Evolutionary conservation across 371 early-diverging fungal species (phyloP), one percentile per base, ranked within the genome.

Genomic region (Fennellomyces sp.): DNA sequence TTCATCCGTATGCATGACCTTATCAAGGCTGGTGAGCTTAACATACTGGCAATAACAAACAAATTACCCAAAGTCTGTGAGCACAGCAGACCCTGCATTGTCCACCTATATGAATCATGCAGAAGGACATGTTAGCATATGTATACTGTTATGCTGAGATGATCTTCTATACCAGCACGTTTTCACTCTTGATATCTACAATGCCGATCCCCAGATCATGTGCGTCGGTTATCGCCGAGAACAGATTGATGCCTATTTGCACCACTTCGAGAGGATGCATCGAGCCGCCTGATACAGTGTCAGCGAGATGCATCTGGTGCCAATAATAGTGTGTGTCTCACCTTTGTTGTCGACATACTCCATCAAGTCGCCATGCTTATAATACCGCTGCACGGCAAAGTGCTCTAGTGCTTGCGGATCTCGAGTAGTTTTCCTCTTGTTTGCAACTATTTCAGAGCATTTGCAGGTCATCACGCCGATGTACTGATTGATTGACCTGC

Each of bases 161-260:
- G 7, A 5, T 41, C 6, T 59, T 31, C 21, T 68, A 69, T 48
- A 73, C 69, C 58, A 77, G 27, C 4, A 73, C 64, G 39, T 77
- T 77, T 25, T 77, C 77, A 10, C 72, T 35, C 38, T 77, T 77
- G 2, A 77, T 21, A 39, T 77, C 77, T 11, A 77, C 69, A 38
- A 77, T 55, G 5, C 77, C 77, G 29, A 77, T 67, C 11, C 56
- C 60, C 0, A 69, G 36, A 0, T 33, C n/a, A 47, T 77, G 77
- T 3, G 68, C 67, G 27, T 77, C 74, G 25, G 50, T 50, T 11
- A 77, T 55, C 3, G 74, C 69, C 2, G 74, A 55, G 38, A 74
- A 73, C 12, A 77, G 45, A 23, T 67, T 62, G 8, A 77, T 67
- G 10, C 66, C 61, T 15, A 72, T 63, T 10, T 67, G 65, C 2